Evolutionary conservation across 257 asterid genomes (phyloP), one percentile per base, ranked within the genome.

Genomic region (Lycium barbarum): DNA sequence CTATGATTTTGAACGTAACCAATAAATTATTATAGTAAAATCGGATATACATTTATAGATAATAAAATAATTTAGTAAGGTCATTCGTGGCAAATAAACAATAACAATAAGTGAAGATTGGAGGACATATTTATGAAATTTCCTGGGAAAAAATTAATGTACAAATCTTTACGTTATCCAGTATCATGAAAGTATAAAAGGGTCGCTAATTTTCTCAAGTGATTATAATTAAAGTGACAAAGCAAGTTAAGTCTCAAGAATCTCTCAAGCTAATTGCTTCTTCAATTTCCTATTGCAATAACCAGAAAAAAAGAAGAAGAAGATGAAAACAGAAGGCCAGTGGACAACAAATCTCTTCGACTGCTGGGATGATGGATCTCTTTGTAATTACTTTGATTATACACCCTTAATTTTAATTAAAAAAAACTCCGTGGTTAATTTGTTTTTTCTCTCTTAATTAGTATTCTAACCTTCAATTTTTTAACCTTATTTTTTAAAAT

Each of bases 321-420:
- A 58, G n/a, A 84, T 89, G 89, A 17, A 53, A 12, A 12, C 82
- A 22, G 20, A 47, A 72, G 88, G 90, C 59, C 90, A 88, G 49
- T 90, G 92, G 91, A 81, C 88, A 9, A 82, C 88, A 81, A 78
- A 81, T 33, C 83, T 85, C n/a, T 85, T 54, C 22, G 85, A 85
- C 82, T 85, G 88, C n/a, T 81, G 82, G 76, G 88, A 85, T 61
- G 88, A 85, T 62, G 36, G 61, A 54, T 71, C 91, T 57, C 57
- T 17, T 45, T 90, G 92, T 89, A 89, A 82, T 65, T 85, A 58
- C 43, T 43, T 80, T 57, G 6, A 35, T 12, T n/a, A 26, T 36
- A 58, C 40, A 6, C 84, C 61, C 12, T 58, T 58, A 1, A 6
- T 65, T 66, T 15, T 5, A 4, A 26, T 26, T 26, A 26, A 26